Evolutionary conservation across 2,329 filamentous ascomycete genomes (phyloP).

Genomic region (Thermoascus crustaceus): DNA sequence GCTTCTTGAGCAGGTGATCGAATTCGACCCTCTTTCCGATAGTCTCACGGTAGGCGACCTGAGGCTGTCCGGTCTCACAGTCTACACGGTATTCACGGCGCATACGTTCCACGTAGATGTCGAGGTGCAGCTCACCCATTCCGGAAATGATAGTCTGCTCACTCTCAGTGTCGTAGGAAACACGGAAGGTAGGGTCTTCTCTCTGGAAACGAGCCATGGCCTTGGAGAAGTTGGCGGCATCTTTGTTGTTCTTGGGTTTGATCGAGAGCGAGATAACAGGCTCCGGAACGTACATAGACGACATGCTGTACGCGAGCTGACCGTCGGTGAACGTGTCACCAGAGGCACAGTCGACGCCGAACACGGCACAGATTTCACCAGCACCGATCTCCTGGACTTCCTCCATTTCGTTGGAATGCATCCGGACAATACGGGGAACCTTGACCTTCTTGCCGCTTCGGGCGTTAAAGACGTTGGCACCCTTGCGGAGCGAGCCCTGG

Average conservation of each 20-base stretch:
- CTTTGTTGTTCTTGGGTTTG: conserved; percentile 87
- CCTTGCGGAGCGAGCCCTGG: conserved; percentile 83
- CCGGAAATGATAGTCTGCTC: conserved; percentile 97
- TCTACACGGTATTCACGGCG: conserved; percentile 94
- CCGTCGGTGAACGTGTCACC: conserved; percentile 98
- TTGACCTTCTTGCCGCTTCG: conserved; percentile 93
- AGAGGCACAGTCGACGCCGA: conserved; percentile 94
- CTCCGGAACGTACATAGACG: conserved; percentile 93
- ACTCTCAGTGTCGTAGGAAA: conserved; percentile 83
- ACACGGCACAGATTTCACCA: conserved; percentile 96
- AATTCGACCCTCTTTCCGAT: conserved; percentile 73
- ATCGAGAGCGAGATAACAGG: conserved; percentile 97
- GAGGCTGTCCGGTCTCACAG: conserved; percentile 89
- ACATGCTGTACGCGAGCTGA: conserved; percentile 85
- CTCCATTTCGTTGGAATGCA: conserved; percentile 99
- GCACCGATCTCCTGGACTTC: conserved; percentile 87
- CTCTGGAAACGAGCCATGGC: conserved; percentile 98
- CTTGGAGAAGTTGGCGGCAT: conserved; percentile 91
- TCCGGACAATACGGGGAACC: conserved; percentile 92
- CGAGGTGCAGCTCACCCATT: conserved; percentile 95
- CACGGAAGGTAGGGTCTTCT: conserved; percentile 94
- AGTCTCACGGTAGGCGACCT: conserved; percentile 95
- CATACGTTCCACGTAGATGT: conserved; percentile 96
- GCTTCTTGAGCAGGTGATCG: conserved; percentile 90
- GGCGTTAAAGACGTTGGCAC: conserved; percentile 85